Evolutionary conservation across 2,329 filamentous ascomycete genomes (phyloP).

Genomic region (Hypoxylon sp.): DNA sequence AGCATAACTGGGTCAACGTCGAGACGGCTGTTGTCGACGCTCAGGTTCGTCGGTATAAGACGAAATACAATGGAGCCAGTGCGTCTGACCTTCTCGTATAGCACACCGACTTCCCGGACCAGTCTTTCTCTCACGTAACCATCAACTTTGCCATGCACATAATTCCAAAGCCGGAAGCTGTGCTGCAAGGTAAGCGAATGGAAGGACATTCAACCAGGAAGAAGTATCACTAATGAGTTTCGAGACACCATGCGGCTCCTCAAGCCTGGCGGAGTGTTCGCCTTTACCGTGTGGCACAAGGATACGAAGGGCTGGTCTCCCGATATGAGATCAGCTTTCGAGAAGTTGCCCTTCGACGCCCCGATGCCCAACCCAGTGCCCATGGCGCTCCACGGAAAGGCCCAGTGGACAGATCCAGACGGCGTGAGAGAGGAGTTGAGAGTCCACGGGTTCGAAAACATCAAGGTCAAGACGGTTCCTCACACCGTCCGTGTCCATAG

Average conservation of each 20-base stretch:
- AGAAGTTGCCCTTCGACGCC: constrained; percentile 56
- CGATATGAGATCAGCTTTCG: constrained; percentile 57
- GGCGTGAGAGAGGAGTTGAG: constrained; percentile 56
- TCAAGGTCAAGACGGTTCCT: constrained; percentile 52
- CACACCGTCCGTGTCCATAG: constrained; percentile 51
- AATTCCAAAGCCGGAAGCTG: constrained; percentile 57
- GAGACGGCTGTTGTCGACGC: constrained; percentile 61
- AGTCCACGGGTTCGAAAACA: constrained; percentile 55
- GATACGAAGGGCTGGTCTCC: constrained; percentile 53
- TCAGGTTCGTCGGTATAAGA: constrained; percentile 53
- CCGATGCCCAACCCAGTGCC: constrained; percentile 53
- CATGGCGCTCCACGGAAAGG: constrained; percentile 57
- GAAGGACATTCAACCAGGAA: no score
- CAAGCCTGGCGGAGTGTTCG: constrained; percentile 56
- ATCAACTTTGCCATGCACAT: constrained; percentile 62
- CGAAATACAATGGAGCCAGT: neutral
- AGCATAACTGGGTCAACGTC: constrained; percentile 61
- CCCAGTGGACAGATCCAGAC: constrained; percentile 56
- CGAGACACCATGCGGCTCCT: constrained; percentile 57
- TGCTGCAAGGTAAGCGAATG: constrained; percentile 52
- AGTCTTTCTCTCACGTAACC: constrained; percentile 59
- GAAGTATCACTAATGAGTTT: neutral
- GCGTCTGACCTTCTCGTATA: constrained; percentile 36
- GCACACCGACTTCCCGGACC: constrained; percentile 56
- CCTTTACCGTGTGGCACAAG: constrained; percentile 54